These are phyloP conservation scores for Mytilinidion resinicola DNA, from an alignment of 495 filamentous ascomycete species.

Conservation along the genomic window DNA sequence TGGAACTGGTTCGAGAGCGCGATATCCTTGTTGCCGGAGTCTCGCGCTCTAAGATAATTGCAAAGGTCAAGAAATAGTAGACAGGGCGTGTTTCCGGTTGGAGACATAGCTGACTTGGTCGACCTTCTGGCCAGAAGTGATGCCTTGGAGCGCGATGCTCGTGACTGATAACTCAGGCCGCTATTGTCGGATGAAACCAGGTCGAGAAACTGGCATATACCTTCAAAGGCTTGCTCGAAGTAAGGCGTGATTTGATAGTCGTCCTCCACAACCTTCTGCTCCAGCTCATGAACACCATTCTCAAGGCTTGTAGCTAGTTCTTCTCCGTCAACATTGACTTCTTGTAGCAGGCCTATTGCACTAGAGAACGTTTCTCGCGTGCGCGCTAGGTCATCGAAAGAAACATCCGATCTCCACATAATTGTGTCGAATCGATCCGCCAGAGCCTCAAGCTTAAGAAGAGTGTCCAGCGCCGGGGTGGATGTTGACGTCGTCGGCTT, in stretches of 20 bases:
- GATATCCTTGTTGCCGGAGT: conserved; percentile 15
- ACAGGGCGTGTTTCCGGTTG: not conserved
- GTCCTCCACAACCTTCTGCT: conserved; percentile 12
- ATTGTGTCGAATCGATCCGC: conserved; percentile 65
- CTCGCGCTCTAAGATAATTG: conserved; percentile 4
- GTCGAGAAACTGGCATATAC: conserved; percentile 53
- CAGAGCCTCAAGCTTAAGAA: conserved; percentile 59
- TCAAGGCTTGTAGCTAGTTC: conserved; percentile 22
- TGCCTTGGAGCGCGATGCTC: conserved; percentile 3
- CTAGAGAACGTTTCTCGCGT: conserved; percentile 28
- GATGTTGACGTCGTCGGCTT: conserved; percentile 57
- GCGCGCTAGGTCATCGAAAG: conserved; percentile 23
- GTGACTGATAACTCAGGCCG: too few relatives aligned
- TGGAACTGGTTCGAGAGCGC: conserved; percentile 52
- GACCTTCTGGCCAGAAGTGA: conserved; percentile 16
- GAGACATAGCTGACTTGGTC: conserved; percentile 5
- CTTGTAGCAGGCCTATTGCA: conserved; percentile 18
- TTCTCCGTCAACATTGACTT: conserved; percentile 12
- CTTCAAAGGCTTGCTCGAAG: conserved; percentile 60
- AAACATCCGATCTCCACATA: conserved; percentile 41
- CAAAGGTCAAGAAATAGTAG: conserved; percentile 2
- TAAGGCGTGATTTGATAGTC: conserved; percentile 28
- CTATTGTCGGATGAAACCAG: conserved; percentile 1
- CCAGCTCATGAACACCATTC: conserved; percentile 19
- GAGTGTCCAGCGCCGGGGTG: conserved; percentile 43